Percentiles rank a stretch among this genome's conserved stretches.
Conservation (phyloP, 495 filamentous ascomycete species). For the Cercophora samala region DNA sequence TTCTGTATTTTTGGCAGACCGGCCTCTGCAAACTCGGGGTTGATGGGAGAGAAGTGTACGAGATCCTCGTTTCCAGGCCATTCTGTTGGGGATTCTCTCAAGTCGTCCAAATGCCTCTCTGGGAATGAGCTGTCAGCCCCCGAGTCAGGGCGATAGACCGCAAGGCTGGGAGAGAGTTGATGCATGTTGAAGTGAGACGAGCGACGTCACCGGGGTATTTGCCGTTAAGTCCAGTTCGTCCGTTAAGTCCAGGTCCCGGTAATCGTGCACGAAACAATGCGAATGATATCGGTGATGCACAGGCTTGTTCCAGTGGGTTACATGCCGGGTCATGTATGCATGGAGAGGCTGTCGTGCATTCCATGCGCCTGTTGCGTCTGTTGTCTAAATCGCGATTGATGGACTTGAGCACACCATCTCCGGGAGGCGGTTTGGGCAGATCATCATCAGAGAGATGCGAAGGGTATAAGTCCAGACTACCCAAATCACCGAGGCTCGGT, state of each 20-base stretch:
- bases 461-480: conserved; percentile 1
- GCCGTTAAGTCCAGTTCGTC: not conserved
- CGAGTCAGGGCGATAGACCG: conserved; percentile 13
- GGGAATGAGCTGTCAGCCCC: conserved; percentile 28
- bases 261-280: not conserved
- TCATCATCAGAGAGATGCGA: conserved; percentile 17
- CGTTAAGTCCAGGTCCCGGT: not conserved
- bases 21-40: conserved; percentile 9
- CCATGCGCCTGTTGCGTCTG: conserved; percentile 5
- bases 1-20: conserved; percentile 1
- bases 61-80: conserved; percentile 22
- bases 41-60: conserved; percentile 4
- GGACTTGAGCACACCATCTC: conserved; percentile 15
- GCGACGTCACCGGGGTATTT: conserved; percentile 11
- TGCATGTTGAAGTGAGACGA: conserved; percentile 22
- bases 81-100: not conserved
- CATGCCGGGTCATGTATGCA: conserved; percentile 16
- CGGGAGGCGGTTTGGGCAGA: not conserved
- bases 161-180: conserved; percentile 9
- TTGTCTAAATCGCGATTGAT: conserved; percentile 5
- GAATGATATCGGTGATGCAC: conserved; percentile 6
- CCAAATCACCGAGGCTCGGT: conserved; percentile 8
- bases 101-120: conserved; percentile 23
- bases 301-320: not conserved
- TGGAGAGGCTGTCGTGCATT: conserved; percentile 14